These are phyloP conservation scores for Aspergillus sp. DNA, from an alignment of 2,329 filamentous ascomycete species.

Conservation along the genomic window DNA sequence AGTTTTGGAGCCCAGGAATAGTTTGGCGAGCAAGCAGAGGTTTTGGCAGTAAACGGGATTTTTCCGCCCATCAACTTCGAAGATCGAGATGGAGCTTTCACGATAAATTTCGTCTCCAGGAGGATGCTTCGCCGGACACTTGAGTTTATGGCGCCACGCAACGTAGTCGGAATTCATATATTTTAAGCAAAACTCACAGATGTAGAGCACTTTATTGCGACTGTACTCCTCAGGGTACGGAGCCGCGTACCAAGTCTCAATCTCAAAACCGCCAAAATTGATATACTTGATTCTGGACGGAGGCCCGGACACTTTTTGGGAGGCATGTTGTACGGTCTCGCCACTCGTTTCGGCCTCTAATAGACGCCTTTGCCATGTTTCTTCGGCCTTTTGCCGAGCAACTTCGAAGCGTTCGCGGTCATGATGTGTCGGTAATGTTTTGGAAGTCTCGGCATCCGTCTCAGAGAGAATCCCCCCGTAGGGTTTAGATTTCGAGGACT, in stretches of 20 bases:
- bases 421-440: conserved; percentile 75
- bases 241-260: conserved; percentile 98
- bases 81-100: conserved; percentile 90
- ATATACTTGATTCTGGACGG: conserved; percentile 98
- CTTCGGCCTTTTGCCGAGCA: conserved; percentile 85
- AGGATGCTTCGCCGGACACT: conserved; percentile 94
- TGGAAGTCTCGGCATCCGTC: conserved; percentile 83
- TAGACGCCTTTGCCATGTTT: conserved; percentile 77
- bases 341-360: conserved; percentile 62
- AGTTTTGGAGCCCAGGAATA: conserved; percentile 97
- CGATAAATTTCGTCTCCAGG: conserved; percentile 98
- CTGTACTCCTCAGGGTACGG: conserved; percentile 99
- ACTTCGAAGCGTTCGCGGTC: conserved; percentile 87
- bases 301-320: conserved; percentile 76
- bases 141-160: conserved; percentile 94
- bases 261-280: conserved; percentile 95
- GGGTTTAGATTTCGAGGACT: conserved; percentile 81
- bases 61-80: conserved; percentile 91
- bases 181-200: conserved; percentile 98
- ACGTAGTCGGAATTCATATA: conserved; percentile 99
- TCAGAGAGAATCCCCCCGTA: conserved; percentile 93
- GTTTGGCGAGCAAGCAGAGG: conserved; percentile 87
- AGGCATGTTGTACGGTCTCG: conserved; percentile 63
- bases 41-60: conserved; percentile 97
- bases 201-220: conserved; percentile 93